Evolutionary conservation across 495 filamentous ascomycete genomes (phyloP).

Genomic region (Podospora bellae-mahoneyi): DNA sequence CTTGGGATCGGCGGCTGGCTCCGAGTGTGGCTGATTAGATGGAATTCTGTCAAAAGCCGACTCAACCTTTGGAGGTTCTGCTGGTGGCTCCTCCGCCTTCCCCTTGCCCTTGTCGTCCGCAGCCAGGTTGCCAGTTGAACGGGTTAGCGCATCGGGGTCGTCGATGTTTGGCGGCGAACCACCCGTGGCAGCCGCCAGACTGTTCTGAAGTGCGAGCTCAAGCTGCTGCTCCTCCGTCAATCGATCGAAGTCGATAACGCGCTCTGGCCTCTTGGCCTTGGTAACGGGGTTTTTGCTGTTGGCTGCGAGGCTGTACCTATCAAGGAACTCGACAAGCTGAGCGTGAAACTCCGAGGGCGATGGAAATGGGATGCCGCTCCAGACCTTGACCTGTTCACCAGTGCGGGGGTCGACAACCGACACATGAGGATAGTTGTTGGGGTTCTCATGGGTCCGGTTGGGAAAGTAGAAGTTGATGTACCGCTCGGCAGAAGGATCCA

Average conservation of each 20-base stretch:
- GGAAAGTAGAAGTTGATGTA: conserved; percentile 92
- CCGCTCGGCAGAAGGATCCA: conserved; percentile 66
- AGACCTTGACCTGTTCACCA: conserved; percentile 94
- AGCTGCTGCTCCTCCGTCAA: conserved; percentile 98
- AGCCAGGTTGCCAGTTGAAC: conserved; percentile 41
- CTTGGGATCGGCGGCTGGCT: conserved; percentile 65
- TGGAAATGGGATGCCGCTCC: conserved; percentile 79
- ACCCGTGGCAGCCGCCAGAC: conserved; percentile 48
- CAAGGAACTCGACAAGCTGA: conserved; percentile 90
- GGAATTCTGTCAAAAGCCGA: conserved; percentile 67
- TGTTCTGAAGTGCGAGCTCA: conserved; percentile 86
- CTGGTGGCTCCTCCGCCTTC: conserved; percentile 36
- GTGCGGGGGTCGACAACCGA: conserved; percentile 94
- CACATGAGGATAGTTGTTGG: conserved; percentile 80
- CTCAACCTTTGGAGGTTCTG: conserved; percentile 19
- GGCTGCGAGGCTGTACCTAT: conserved; percentile 83
- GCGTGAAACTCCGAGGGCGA: conserved; percentile 78
- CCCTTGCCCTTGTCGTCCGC: conserved; percentile 62
- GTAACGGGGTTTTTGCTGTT: conserved; percentile 91
- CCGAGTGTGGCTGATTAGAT: conserved; percentile 65
- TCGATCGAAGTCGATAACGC: conserved; percentile 68
- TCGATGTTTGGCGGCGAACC: conserved; percentile 32
- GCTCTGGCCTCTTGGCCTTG: conserved; percentile 67
- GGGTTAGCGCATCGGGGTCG: conserved; percentile 86
- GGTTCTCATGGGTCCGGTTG: conserved; percentile 64